Evolutionary conservation across 2,329 filamentous ascomycete genomes (phyloP).

Genomic region (Blumeria hordei): DNA sequence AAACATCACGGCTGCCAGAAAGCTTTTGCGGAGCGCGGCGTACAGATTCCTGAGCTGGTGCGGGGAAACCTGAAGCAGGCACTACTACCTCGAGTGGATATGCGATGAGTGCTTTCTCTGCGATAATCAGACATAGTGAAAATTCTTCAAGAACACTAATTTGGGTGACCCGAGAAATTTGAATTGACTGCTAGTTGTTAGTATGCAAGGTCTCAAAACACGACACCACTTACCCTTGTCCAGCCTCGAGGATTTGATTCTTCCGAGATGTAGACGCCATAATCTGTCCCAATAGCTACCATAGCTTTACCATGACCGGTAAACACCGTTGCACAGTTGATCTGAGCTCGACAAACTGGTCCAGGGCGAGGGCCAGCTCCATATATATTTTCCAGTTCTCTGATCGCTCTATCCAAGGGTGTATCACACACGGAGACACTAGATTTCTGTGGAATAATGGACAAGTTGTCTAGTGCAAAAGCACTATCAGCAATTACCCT

Average conservation of each 20-base stretch:
- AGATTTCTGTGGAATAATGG: constrained; percentile 31
- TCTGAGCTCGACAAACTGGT: constrained; percentile 59
- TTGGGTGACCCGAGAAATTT: constrained; percentile 54
- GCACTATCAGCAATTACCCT: constrained; percentile 80
- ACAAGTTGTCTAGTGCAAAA: constrained; percentile 52
- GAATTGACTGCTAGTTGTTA: constrained; percentile 37
- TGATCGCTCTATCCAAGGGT: constrained; percentile 72
- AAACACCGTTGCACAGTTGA: constrained; percentile 88
- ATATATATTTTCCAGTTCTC: constrained; percentile 62
- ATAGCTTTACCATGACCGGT: constrained; percentile 61
- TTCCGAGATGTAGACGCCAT: constrained; percentile 76
- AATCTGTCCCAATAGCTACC: constrained; percentile 86
- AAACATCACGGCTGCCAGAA: constrained; percentile 67
- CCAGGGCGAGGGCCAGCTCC: constrained; percentile 44
- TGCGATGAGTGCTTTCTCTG: constrained; percentile 75
- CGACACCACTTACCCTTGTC: constrained; percentile 43
- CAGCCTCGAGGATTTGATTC: constrained; percentile 76
- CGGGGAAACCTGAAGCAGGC: constrained; percentile 34
- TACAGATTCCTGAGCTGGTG: constrained; percentile 36
- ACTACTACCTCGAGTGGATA: constrained; percentile 77
- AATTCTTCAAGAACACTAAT: constrained; percentile 92
- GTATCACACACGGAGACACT: constrained; percentile 69
- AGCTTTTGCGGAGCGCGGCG: constrained; percentile 80
- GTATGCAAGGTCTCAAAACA: neutral
- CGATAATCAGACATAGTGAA: constrained; percentile 71